Percentiles rank a stretch among this genome's conserved stretches.
These are phyloP conservation scores for Thelonectria discophora DNA, from an alignment of 2,329 filamentous ascomycete species.

Conservation along the genomic window DNA sequence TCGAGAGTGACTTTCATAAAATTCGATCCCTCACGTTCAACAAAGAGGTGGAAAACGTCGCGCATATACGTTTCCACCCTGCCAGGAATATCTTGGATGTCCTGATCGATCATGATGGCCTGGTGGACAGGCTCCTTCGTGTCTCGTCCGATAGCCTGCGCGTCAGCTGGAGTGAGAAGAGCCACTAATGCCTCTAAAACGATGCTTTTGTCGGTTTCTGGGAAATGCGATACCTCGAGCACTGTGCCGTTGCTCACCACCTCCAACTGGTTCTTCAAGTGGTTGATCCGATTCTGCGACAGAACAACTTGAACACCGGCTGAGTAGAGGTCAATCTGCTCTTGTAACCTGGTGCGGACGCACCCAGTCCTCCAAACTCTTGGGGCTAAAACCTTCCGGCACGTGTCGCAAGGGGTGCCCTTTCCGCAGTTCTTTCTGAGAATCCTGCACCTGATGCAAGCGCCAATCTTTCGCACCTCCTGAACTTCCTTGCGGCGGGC, in stretches of 20 bases:
- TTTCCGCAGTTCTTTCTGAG: slow-evolving; percentile 73
- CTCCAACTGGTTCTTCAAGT: slow-evolving; percentile 59
- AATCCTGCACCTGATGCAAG: slow-evolving; percentile 72
- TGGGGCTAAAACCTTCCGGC: slow-evolving; percentile 69
- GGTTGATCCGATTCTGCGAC: slow-evolving; percentile 66
- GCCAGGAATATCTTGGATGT: slow-evolving; percentile 66
- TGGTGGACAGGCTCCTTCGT: slow-evolving; percentile 48
- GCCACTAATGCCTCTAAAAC: slow-evolving; percentile 48
- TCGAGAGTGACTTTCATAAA: slow-evolving; percentile 68
- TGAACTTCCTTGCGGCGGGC: slow-evolving; percentile 71
- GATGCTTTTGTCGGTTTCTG: slow-evolving; percentile 57
- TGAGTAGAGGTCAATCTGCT: slow-evolving; percentile 70
- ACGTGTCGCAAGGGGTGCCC: slow-evolving; percentile 70
- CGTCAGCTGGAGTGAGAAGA: slow-evolving; percentile 48
- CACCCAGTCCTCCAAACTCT: slow-evolving; percentile 73
- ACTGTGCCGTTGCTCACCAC: slow-evolving; percentile 59
- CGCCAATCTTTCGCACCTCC: slow-evolving; percentile 70
- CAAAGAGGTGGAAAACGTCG: slow-evolving; percentile 64
- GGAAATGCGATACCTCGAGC: slow-evolving; percentile 69
- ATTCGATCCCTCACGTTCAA: slow-evolving; percentile 66
- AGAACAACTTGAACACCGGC: slow-evolving; percentile 71
- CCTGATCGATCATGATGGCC: slow-evolving; percentile 67
- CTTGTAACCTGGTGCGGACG: slow-evolving; percentile 68
- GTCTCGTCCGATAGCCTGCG: slow-evolving; percentile 47
- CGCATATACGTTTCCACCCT: slow-evolving; percentile 70